Evolutionary conservation across 306 rosid genomes (phyloP).

Genomic region (Ceratonia siliqua): DNA sequence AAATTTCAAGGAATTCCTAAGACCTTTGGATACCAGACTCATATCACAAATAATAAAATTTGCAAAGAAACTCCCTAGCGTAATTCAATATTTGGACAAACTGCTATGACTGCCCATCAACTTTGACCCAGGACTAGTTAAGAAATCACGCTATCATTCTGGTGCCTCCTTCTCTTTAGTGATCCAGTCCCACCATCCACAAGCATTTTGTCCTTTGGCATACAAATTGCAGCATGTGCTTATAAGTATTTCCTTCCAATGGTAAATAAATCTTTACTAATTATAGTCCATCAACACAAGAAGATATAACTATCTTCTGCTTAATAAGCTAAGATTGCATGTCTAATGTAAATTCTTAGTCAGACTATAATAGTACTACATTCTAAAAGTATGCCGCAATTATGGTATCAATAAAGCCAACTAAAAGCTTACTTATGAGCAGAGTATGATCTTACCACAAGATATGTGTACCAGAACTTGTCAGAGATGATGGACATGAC

Average conservation of each 20-base stretch:
- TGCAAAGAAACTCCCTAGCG: background rate
- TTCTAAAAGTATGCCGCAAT: background rate
- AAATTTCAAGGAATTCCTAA: background rate
- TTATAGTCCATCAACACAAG: background rate
- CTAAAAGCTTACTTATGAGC: constrained; percentile 17
- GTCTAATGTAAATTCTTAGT: background rate
- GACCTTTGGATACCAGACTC: background rate
- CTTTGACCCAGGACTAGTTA: too few relatives aligned
- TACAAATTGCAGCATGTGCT: background rate
- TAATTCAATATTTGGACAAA: background rate
- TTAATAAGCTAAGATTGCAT: background rate
- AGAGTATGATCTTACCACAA: constrained; percentile 63
- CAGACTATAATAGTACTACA: constrained; percentile 1
- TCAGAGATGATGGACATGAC: constrained; percentile 86
- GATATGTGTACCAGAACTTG: constrained; percentile 83
- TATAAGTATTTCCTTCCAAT: background rate
- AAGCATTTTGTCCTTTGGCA: background rate
- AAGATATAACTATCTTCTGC: background rate
- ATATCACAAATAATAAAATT: background rate
- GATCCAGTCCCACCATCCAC: background rate
- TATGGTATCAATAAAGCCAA: background rate
- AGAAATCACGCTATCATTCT: too few relatives aligned
- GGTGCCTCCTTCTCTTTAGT: too few relatives aligned
- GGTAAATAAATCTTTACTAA: constrained; percentile 2
- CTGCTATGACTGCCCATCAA: too few relatives aligned